Evolutionary conservation across 306 rosid genomes (phyloP).

Genomic region (Quercus aquifolioides): DNA sequence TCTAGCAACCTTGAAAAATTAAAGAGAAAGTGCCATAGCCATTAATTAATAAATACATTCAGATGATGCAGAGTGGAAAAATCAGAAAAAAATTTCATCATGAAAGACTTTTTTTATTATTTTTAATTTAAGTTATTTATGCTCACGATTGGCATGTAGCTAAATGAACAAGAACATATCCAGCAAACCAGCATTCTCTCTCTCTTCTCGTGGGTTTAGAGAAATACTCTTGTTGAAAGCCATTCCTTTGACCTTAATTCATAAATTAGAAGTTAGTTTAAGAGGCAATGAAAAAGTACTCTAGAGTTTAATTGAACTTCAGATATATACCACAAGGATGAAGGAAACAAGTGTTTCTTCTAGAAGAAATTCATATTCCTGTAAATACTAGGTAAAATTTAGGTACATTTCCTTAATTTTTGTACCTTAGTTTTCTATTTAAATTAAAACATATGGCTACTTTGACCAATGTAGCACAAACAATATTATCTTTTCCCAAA

Average conservation of each 20-base stretch:
- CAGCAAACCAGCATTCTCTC: slow-evolving; percentile 72
- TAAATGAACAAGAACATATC: background rate
- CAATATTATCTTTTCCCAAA: no score
- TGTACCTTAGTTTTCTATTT: no score
- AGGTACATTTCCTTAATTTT: no score
- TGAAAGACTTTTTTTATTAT: background rate
- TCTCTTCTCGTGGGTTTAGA: slow-evolving; percentile 71
- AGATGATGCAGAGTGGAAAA: background rate
- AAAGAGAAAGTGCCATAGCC: background rate
- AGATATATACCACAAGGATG: background rate
- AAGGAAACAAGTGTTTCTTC: background rate
- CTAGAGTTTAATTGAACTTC: background rate
- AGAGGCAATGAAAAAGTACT: background rate
- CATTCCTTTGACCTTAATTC: slow-evolving; percentile 86
- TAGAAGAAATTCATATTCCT: background rate
- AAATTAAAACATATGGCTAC: no score
- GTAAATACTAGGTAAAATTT: background rate
- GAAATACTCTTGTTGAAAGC: slow-evolving; percentile 69
- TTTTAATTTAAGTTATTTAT: background rate
- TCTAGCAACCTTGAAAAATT: background rate
- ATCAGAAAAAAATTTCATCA: no score
- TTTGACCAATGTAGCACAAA: no score
- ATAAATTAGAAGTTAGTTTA: slow-evolving; percentile 13
- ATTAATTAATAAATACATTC: background rate
- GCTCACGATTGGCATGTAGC: background rate